phyloP scores from a whole-genome alignment of 345 rosid species.

The Lepidium sativum region DNA sequence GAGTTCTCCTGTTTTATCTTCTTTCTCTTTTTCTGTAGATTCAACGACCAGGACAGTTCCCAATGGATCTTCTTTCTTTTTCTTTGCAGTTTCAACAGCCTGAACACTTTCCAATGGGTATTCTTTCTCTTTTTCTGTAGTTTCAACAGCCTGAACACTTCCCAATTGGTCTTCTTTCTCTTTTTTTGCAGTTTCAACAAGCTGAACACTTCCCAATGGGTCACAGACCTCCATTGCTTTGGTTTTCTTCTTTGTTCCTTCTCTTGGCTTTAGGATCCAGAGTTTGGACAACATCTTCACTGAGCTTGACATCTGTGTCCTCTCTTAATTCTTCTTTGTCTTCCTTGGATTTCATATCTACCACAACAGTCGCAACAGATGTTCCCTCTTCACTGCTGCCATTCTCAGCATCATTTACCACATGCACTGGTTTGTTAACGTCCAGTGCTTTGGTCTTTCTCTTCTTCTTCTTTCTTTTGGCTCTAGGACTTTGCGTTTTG shows the following conservation, averaged over 20 bases:
- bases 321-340: background rate
- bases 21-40: background rate
- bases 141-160: conserved; percentile 1
- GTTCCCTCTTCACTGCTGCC: background rate
- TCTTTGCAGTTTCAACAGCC: background rate
- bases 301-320: background rate
- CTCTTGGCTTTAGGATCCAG: conserved; percentile 18
- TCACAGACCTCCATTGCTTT: conserved; percentile 3
- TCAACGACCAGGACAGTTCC: conserved; percentile 1
- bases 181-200: too few relatives aligned
- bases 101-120: background rate
- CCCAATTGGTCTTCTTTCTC: too few relatives aligned
- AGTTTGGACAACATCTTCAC: conserved; percentile 8
- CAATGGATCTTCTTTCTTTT: background rate
- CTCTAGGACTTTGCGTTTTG: too few relatives aligned
- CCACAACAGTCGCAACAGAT: background rate
- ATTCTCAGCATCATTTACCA: too few relatives aligned
- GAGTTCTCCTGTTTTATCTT: background rate
- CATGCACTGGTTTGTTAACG: too few relatives aligned
- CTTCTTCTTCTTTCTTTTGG: too few relatives aligned
- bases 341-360: background rate
- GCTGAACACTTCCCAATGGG: too few relatives aligned
- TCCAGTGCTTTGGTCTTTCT: too few relatives aligned
- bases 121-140: background rate
- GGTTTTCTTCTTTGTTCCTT: conserved; percentile 16